phyloP scores from a whole-genome alignment of 2,329 filamentous ascomycete genomes.

The Fusarium algeriense region DNA sequence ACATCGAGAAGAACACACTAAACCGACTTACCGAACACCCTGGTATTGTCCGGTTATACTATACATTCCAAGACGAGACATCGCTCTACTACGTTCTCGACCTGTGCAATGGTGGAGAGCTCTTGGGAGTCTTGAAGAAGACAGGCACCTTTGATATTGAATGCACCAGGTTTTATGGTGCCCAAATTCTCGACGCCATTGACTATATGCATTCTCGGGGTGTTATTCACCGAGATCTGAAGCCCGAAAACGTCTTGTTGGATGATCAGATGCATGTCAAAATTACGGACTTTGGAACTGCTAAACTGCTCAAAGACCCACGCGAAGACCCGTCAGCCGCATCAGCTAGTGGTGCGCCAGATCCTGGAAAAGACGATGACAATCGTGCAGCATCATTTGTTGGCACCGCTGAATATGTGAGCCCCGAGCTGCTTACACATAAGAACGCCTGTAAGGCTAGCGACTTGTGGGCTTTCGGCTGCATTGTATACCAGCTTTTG shows the following conservation, averaged over 20 bases:
- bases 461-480: constrained; percentile 98
- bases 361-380: constrained; percentile 64
- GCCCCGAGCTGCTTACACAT: constrained; percentile 94
- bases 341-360: constrained; percentile 54
- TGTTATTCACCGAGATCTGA: constrained; percentile 95
- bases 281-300: constrained; percentile 98
- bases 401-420: constrained; percentile 97
- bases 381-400: constrained; percentile 93
- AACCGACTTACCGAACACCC: constrained; percentile 97
- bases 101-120: constrained; percentile 89
- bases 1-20: constrained; percentile 98
- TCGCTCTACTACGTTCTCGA: constrained; percentile 98
- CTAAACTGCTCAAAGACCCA: constrained; percentile 78
- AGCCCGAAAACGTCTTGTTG: constrained; percentile 95
- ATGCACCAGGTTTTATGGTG: constrained; percentile 92
- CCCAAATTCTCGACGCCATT: constrained; percentile 95
- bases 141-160: constrained; percentile 95
- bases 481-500: constrained; percentile 95
- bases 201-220: constrained; percentile 98
- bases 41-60: constrained; percentile 95
- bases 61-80: constrained; percentile 97
- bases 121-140: constrained; percentile 92
- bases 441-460: constrained; percentile 98
- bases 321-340: constrained; percentile 54
- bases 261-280: constrained; percentile 98